Conservation (phyloP, 768 basidiomycete species). For the Cantharellus cinnabarinus region DNA sequence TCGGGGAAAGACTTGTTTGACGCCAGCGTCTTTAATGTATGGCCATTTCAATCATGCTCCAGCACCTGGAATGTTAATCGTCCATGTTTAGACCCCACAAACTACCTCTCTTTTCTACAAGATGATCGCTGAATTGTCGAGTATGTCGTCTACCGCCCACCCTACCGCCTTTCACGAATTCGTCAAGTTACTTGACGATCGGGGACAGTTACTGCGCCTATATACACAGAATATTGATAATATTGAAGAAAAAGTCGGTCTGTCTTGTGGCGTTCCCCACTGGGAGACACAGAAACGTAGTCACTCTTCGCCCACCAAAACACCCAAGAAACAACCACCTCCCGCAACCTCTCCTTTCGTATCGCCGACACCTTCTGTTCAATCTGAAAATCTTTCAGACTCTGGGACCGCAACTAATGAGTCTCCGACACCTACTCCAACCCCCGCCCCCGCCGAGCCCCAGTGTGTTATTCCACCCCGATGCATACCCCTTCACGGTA, state of each 20-base stretch:
- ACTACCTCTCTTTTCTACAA: constrained; percentile 65
- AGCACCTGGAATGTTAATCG: neutral
- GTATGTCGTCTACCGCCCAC: constrained; percentile 44
- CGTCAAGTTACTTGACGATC: constrained; percentile 52
- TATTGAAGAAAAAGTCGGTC: constrained; percentile 68
- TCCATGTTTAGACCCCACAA: constrained; percentile 35
- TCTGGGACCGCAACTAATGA: neutral
- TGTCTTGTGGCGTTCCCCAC: constrained; percentile 68
- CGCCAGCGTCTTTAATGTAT: constrained; percentile 72
- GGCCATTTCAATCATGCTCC: constrained; percentile 12
- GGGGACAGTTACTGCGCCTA: constrained; percentile 58
- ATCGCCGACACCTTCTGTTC: neutral
- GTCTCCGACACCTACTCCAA: constrained; percentile 1
- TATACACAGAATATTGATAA: constrained; percentile 93
- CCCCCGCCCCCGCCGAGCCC: neutral
- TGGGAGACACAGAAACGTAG: constrained; percentile 14
- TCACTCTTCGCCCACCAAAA: neutral
- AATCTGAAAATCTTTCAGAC: neutral
- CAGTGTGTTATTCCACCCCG: constrained; percentile 14
- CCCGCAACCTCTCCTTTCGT: neutral
- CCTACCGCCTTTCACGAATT: constrained; percentile 69
- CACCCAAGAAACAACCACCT: neutral
- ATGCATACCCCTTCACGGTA: constrained; percentile 81
- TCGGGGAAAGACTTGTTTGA: constrained; percentile 81
- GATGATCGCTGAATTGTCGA: constrained; percentile 72